Conservation (phyloP, 352 stramenopile species). For the Phytophthora capsici region DNA sequence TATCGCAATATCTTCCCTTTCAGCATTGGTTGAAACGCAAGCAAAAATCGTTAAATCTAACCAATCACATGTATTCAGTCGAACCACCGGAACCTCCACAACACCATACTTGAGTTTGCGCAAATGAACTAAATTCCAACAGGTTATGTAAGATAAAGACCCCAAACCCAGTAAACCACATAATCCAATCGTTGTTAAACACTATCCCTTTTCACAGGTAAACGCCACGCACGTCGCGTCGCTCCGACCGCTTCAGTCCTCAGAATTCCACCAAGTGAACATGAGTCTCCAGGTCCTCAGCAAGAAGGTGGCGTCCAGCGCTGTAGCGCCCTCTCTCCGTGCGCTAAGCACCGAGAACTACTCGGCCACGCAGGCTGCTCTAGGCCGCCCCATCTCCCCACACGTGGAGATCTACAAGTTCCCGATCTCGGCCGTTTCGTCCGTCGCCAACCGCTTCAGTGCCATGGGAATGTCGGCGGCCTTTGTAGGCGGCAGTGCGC, state of each 20-base stretch:
- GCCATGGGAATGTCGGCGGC: constrained; percentile 88
- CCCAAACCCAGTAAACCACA: neutral
- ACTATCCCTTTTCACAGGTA: constrained; percentile 15
- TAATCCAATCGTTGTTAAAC: neutral
- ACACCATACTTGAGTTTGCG: constrained; percentile 18
- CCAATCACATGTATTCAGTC: constrained; percentile 1
- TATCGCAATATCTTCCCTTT: too few relatives aligned
- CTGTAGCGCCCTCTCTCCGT: constrained; percentile 35
- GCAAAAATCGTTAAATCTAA: neutral
- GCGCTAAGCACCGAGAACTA: constrained; percentile 63
- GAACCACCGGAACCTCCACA: constrained; percentile 21
- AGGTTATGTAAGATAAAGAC: neutral
- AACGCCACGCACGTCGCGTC: constrained; percentile 7
- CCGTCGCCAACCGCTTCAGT: constrained; percentile 95
- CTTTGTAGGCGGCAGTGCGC: constrained; percentile 64
- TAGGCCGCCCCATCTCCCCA: constrained; percentile 93
- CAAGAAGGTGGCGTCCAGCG: constrained; percentile 35
- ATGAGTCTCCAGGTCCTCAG: constrained; percentile 46
- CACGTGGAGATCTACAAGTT: constrained; percentile 97
- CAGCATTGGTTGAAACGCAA: neutral
- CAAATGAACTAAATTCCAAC: neutral
- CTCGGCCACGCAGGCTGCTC: constrained; percentile 83
- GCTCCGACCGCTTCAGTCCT: constrained; percentile 16
- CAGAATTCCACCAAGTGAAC: constrained; percentile 13
- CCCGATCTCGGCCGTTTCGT: constrained; percentile 92